Base-by-base conservation (phyloP, 2,329 filamentous ascomycete genomes). In the Cladosporium phlei region DNA sequence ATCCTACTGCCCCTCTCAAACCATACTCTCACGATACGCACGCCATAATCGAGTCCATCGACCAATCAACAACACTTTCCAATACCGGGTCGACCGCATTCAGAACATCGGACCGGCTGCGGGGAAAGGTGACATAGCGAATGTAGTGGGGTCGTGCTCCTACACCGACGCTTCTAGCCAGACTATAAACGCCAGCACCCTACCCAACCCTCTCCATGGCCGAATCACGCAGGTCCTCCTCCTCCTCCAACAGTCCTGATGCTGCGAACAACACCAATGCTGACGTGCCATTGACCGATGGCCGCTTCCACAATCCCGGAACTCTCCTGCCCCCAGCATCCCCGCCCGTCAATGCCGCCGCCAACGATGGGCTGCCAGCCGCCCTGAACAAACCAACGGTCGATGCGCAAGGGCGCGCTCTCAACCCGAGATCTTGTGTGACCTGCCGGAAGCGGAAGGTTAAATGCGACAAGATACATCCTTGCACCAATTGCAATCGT, bases 401-500 rank as follows among this genome's bases (percentile, higher is more conserved):
- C 9, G 62, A 65, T 52, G 56, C 56, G 14, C 60, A 65, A 34
- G 62, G 60, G 12, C 56, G 61, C 21, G 51, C 59, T 12, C 55
- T 66, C 17, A 69, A 68, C 45, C 65, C 65, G 6, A 54, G 67
- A 32, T 72, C 69, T 20, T 78, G 75, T 53, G 70, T 77, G 12
- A 77, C 74, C 21, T 78, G 75, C 56, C 64, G 76, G 9, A 69
- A 73, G 34, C 71, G 82, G 52, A 85, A 86, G 65, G 85, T 89
- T 46, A 83, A 84, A 59, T 89, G 85, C 72, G 83, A 89, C 69
- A 88, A 88, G 69, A 75, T 79, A 58, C 80, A 86, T 71, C 83
- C 85, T 12, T 89, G 85, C 65, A 80, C 80, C 57, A 88, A 89
- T 63, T 89, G 85, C 63, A 77, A 78, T 32, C 79, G 83, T 53